A percentile compares a stretch with the other conserved stretches of the same genome.
These are phyloP conservation scores for Entrophospora sp. DNA, from an alignment of 192 early-diverging fungal species.

Conservation along the genomic window DNA sequence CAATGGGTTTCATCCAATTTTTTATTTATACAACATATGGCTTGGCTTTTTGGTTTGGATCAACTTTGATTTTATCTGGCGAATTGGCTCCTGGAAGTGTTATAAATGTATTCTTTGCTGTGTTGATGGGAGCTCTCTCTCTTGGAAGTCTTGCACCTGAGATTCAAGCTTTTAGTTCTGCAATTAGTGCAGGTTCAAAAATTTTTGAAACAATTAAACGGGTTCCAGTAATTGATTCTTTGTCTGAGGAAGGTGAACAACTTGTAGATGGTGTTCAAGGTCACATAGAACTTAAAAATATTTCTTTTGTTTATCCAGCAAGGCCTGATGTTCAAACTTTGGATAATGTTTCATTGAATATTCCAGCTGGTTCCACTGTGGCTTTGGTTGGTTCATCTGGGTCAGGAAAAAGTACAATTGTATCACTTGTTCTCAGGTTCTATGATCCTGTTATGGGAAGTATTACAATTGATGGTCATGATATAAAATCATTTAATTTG, in stretches of 20 bases:
- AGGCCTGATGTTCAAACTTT: conserved; percentile 46
- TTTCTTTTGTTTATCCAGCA: conserved; percentile 58
- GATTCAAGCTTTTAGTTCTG: conserved; percentile 66
- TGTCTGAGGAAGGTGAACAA: conserved; percentile 35
- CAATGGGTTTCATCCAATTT: conserved; percentile 38
- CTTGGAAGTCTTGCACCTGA: conserved; percentile 60
- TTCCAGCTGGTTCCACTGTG: conserved; percentile 55
- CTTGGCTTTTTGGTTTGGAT: conserved; percentile 50
- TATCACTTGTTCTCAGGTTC: conserved; percentile 28
- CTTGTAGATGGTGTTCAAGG: conserved; percentile 36
- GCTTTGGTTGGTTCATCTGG: conserved; percentile 78
- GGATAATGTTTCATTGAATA: conserved; percentile 38
- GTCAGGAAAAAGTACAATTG: conserved; percentile 59
- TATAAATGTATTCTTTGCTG: conserved; percentile 63
- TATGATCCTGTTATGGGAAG: conserved; percentile 40
- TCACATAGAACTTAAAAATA: conserved; percentile 26
- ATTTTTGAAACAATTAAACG: conserved; percentile 80
- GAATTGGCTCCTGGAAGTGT: conserved; percentile 53
- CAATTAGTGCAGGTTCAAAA: conserved; percentile 70
- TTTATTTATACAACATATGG: conserved; percentile 48
- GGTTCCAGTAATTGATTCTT: conserved; percentile 65
- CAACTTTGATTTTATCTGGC: conserved; percentile 52
- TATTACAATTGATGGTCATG: no score
- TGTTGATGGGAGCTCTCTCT: conserved; percentile 58
- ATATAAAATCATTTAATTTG: no score